Base-by-base conservation (phyloP, 106 monocot genomes). In the Acorus gramineus region DNA sequence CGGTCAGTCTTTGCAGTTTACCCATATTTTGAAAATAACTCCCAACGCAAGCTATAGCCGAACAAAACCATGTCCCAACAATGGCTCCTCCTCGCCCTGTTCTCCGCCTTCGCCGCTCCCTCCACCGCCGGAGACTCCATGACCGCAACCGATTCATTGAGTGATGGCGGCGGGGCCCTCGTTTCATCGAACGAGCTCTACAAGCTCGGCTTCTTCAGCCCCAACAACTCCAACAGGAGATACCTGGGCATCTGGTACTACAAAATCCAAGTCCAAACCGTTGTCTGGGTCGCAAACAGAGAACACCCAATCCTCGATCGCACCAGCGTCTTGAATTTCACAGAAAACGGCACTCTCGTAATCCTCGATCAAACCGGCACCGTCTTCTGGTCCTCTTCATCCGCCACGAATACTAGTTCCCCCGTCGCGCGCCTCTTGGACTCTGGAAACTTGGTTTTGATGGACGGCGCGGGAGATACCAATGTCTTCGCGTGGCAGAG, bases 281-380 rank as follows among this genome's bases (percentile, higher is more conserved):
- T 82, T 0, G 86, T 82, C 3, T 86, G 82, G 86, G 71, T 86
- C 4, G 86, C 86, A 52, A 86, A 86, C 60, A 77, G 77, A 8
- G 53, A 62, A 2, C 9, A 54, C 7, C 80, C 86, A 3, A 42
- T 87, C 43, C 6, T 10, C 2, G 59, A 54, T n/a, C 9, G 7
- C 43, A 52, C 47, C 44, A 66, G 70, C 9, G 55, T 28, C n/a
- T 61, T 85, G 4, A 11, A 64, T 0, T 3, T 85, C 61, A 51
- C 64, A 50, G 2, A 42, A 10, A 46, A 51, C 8, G 71, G 73
- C 0, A 63, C 10, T 7, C 66, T 82, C 56, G 44, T 47, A 47
- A 57, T 76, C 59, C 28, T 28, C 28, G 49, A 8, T 5, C 4
- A 8, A 2, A 63, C 59, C 60, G 44, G 52, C 7, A 66, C 56